Base-by-base conservation (phyloP, 2,329 filamentous ascomycete species). In the Penicillium sp. region DNA sequence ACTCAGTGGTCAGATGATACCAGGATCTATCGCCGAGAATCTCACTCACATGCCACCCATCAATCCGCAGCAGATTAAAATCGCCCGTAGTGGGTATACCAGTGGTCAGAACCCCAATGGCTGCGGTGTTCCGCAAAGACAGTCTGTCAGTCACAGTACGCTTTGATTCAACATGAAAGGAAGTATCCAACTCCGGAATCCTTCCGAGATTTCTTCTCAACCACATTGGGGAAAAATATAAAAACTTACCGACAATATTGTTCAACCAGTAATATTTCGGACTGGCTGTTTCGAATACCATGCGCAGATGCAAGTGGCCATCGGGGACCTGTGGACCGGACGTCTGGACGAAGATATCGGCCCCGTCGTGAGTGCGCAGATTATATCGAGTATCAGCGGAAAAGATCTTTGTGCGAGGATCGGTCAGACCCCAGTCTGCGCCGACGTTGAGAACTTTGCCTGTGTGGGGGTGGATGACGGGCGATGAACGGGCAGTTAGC, bases 311-410 rank as follows among this genome's bases (percentile, higher is more conserved):
- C 35, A 62, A 29, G 34, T 57, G 38, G 1, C 52, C 58, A 33
- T 53, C 52, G 2, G 57, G 53, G 7, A 49, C 46, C 28, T 50
- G 39, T 1, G 60, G 56, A 0, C 59, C 59, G 0, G 56, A 54
- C 6, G 60, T 62, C 18, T 51, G 56, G 4, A 62, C 44, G 6
- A 56, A 59, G 27, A 63, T 58, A 41, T 59, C 49, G 1, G 51
- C 59, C 1, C 59, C 60, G 37, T 63, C 60, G 26, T 61, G 35
- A 0, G 58, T 61, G 18, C 57, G 58, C 24, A 63, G 39, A 18
- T 63, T 62, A 43, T 62, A 62, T 38, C 60, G 52, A n/a, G 60
- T 62, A 13, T 63, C 58, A 4, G 59, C 58, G 9, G 55, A 58
- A 47, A 62, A 62, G 26, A 62, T 57, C 4, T 49, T 52, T 2